Evolutionary conservation across 257 asterid species (phyloP), one percentile per base, ranked within the genome.

Genomic region (Nicotiana benthamiana): DNA sequence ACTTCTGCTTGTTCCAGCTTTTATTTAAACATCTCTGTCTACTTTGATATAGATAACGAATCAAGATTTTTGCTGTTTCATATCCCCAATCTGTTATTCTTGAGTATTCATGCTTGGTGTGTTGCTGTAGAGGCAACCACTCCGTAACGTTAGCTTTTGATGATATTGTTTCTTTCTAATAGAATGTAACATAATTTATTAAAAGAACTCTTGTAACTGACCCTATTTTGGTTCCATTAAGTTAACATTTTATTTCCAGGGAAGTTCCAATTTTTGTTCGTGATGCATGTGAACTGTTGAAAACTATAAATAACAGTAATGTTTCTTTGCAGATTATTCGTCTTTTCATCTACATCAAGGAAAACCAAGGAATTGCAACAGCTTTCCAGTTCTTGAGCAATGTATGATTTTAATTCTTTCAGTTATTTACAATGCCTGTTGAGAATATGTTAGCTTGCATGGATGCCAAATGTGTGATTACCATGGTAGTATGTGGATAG

Each of bases 361-460:
- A 96, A 84, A 89, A 94, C 79, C 96, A 90, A 60, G 99, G 99
- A 80, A 80, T 86, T 67, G 85, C 86, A 82, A 81, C 77, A 85
- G 97, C 98, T 86, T 96, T 92, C 90, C 96, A 91, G 90, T 96
- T 94, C 86, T 72, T 96, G 89, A 90, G 97, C 90, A 96, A 94
- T 59, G 99, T 96, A 92, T 62, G 96, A 77, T 77, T 80, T 84
- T 40, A 82, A 56, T 86, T 81, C 83, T 83, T 84, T 77, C 61
- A 75, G 32, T 74, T 82, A 70, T 51, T 30, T 16, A 82, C 64
- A 74, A 13, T 74, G 79, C 40, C 60, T 8, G 8, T 15, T 7
- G 26, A 46, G 40, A 26, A 74, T 74, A 72, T 46, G 61, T 24
- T 74, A 48, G 78, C 24, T 48, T 74, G 61, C 79, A 24, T 40